Evolutionary conservation across 2,329 filamentous ascomycete species (phyloP), one percentile per base, ranked within the genome.

Genomic region (Bimuria novae-zelandiae): DNA sequence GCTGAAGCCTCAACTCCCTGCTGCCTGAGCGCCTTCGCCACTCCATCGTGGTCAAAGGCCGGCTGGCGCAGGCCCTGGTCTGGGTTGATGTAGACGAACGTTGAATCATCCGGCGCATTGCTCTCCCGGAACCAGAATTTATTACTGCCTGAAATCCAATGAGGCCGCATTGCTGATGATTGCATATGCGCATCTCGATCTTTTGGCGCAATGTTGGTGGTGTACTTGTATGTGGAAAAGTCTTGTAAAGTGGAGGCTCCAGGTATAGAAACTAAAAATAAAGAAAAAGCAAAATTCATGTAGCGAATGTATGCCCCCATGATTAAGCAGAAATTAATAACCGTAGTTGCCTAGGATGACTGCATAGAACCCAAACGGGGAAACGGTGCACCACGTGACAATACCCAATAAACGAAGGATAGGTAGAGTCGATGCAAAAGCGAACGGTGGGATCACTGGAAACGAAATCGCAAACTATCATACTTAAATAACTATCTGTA

Each of bases 141-240:
- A n/a, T n/a, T 50, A 23, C 37, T 54, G 11, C 36, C 23, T 14
- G 53, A 46, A n/a, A 54, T 47, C 56, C 56, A 56, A 29, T 54
- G 47, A 14, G 56, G 47, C n/a, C 19, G 6, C 41, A 54, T 19
- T 49, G 16, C 23, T 30, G 49, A 30, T 46, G 50, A 22, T 19
- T 32, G 40, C 16, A 16, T 45, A 32, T 53, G 45, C 37, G 47
- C 44, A 39, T 52, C 12, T 42, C 35, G 37, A 50, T 57, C 25
- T 40, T 49, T 42, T 35, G 12, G 43, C n/a, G 44, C n/a, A 23
- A 49, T 30, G 29, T 42, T 36, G 17, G 25, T 33, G 17, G 25
- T 25, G 40, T 32, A 37, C 19, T 52, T 48, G 25, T 42, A 37
- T 39, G 32, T 32, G 33, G 37, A 41, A 29, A 42, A 53, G 2